These are phyloP conservation scores for Fusarium succisae DNA, from an alignment of 2,329 filamentous ascomycete genomes.

Conservation along the genomic window DNA sequence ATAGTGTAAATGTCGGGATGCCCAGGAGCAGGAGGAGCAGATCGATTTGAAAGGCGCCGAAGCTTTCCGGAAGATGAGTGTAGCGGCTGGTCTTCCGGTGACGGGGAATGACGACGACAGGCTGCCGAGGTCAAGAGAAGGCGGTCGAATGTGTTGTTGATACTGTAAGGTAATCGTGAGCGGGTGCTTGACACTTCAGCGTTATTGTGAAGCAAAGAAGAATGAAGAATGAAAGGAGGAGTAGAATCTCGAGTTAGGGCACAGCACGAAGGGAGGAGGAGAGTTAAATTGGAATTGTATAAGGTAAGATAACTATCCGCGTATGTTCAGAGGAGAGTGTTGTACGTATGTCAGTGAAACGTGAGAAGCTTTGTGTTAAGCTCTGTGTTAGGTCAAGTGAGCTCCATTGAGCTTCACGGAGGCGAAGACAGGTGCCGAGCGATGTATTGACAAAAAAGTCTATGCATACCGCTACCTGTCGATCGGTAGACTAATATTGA, in stretches of 20 bases:
- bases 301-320: not conserved
- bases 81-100: slow-evolving; percentile 30
- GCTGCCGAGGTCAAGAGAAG: slow-evolving; percentile 37
- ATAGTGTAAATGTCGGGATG: slow-evolving; percentile 52
- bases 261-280: not conserved
- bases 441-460: slow-evolving; percentile 10
- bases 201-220: slow-evolving; percentile 12
- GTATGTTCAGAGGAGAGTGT: slow-evolving; percentile 2
- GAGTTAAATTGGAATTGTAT: slow-evolving; percentile 5
- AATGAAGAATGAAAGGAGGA: not conserved
- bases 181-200: not conserved
- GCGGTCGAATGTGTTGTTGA: slow-evolving; percentile 37
- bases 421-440: not conserved
- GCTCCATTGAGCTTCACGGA: slow-evolving; percentile 20
- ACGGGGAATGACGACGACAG: slow-evolving; percentile 39
- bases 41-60: slow-evolving; percentile 49
- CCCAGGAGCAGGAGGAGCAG: slow-evolving; percentile 49
- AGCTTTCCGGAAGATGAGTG: slow-evolving; percentile 37
- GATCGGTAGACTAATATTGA: not conserved
- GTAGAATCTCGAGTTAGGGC: not conserved
- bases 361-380: slow-evolving; percentile 28
- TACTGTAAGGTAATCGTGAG: slow-evolving; percentile 37
- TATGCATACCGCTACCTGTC: not conserved
- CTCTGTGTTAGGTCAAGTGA: slow-evolving; percentile 31
- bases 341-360: slow-evolving; percentile 23